Base-by-base conservation (phyloP, 768 basidiomycete species). In the Boletus bicolor region DNA sequence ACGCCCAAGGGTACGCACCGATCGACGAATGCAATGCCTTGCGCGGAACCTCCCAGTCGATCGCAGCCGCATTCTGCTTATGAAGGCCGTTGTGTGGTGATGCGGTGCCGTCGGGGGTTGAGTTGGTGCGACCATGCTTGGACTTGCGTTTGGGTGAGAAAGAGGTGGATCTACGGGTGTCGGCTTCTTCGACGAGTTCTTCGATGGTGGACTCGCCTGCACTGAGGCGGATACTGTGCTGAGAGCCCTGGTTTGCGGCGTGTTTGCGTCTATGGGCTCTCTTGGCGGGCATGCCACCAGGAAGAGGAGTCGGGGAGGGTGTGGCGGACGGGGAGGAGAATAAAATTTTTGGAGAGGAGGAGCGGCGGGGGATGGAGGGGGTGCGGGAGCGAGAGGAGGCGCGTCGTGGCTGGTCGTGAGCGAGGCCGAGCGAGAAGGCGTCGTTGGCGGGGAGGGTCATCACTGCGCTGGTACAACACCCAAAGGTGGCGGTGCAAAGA, bases 11-110 rank as follows among this genome's bases (percentile, higher is more conserved):
- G 47, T 50, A 78, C 85, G 32, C 39, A 91, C 93, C 93, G 57
- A 96, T 96, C 4, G 89, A 91, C 12, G 89, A 88, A 71, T 97
- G 94, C 43, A 97, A 69, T 10, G 82, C 72, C 72, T 97, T 97
- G 60, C 94, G 75, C 1, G 94, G 94, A 48, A 97, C 86, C 72
- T 97, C 94, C 86, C 88, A 93, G 72, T 94, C 89, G 32, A 90
- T 60, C 11, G 37, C 5, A 21, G 62, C 65, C 26, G 61, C 55
- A 17, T 58, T 63, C 7, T 62, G 61, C 28, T 59, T 62, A 34
- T 46, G 44, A 15, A 28, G 7, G n/a, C 43, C 50, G 42, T 54
- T 26, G 43, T 54, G 52, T 30, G 41, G 53, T 32, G 58, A 9
- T n/a, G 54, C 15, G 4, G 49, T 30, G 2, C 48, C 65, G 32